Evolutionary conservation across 192 early-diverging fungal genomes (phyloP).

Genomic region (Ambispora gerdemannii): DNA sequence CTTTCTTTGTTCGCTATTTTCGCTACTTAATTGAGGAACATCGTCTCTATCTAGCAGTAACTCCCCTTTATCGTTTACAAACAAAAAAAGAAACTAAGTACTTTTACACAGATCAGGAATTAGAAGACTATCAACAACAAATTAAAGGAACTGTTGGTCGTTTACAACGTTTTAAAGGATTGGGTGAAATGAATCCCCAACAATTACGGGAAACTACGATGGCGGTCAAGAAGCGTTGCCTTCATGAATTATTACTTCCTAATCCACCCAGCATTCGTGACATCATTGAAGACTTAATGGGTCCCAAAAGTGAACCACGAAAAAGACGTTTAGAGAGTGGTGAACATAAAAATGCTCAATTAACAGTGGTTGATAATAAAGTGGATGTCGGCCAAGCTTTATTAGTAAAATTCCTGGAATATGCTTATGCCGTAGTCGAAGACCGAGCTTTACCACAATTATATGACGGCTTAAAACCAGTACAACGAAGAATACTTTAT

Average conservation of each 20-base stretch:
- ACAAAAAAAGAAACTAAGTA: slow-evolving; percentile 16
- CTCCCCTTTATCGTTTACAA: slow-evolving; percentile 18
- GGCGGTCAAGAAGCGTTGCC: background rate
- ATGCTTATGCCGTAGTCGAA: background rate
- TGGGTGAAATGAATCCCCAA: slow-evolving; percentile 18
- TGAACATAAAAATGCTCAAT: slow-evolving; percentile 4
- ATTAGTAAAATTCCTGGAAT: background rate
- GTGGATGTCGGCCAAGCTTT: slow-evolving; percentile 4
- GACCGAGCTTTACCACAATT: background rate
- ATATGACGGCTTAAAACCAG: slow-evolving; percentile 14
- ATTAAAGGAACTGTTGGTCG: slow-evolving; percentile 5
- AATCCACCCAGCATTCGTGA: background rate
- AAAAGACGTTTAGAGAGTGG: slow-evolving; percentile 20
- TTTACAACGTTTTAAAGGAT: slow-evolving; percentile 26
- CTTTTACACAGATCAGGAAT: slow-evolving; percentile 2
- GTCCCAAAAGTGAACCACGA: slow-evolving; percentile 12
- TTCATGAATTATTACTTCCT: slow-evolving; percentile 16
- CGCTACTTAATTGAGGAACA: slow-evolving; percentile 16
- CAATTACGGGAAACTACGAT: slow-evolving; percentile 10
- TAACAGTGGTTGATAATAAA: slow-evolving; percentile 8
- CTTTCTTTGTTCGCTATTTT: slow-evolving; percentile 26
- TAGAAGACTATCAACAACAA: slow-evolving; percentile 10
- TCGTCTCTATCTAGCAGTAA: background rate
- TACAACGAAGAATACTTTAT: background rate
- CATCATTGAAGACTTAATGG: slow-evolving; percentile 19